Evolutionary conservation across 2,329 filamentous ascomycete species (phyloP).

Genomic region (Bipolaris victoriae): DNA sequence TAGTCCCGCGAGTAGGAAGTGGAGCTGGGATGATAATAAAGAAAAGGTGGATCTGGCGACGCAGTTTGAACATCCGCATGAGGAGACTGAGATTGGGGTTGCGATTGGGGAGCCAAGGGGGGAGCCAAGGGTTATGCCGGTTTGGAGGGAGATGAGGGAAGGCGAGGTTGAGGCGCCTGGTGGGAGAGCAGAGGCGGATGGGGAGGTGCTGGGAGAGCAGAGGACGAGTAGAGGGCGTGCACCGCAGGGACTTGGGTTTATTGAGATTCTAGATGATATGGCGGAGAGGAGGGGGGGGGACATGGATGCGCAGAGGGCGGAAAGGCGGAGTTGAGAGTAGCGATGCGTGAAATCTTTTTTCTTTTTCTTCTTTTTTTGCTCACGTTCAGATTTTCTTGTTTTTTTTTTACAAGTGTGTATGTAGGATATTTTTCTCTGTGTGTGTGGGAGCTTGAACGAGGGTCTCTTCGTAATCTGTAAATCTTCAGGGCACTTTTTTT

Average conservation of each 20-base stretch:
- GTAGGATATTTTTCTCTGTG: no score
- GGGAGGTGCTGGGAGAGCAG: not conserved
- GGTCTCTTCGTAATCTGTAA: no score
- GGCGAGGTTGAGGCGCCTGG: no score
- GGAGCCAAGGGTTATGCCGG: no score
- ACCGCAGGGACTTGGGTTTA: constrained; percentile 1
- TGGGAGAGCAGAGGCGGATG: not conserved
- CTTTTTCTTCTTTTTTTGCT: not conserved
- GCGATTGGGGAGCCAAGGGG: not conserved
- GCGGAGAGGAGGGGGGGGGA: not conserved
- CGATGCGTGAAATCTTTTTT: not conserved
- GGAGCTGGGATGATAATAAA: not conserved
- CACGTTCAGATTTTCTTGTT: not conserved
- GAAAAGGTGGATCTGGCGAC: not conserved
- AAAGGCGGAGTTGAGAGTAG: not conserved
- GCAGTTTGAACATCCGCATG: not conserved
- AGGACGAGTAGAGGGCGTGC: not conserved
- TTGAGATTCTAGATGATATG: constrained; percentile 1
- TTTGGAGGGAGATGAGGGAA: not conserved
- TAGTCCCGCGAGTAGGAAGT: not conserved
- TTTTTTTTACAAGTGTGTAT: no score
- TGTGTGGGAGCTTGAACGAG: no score
- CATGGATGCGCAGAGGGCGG: not conserved
- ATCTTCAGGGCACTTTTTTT: no score
- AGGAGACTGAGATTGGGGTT: not conserved